Evolutionary conservation across 495 filamentous ascomycete genomes (phyloP), one percentile per base, ranked within the genome.

Genomic region (Penicillium argentinense): DNA sequence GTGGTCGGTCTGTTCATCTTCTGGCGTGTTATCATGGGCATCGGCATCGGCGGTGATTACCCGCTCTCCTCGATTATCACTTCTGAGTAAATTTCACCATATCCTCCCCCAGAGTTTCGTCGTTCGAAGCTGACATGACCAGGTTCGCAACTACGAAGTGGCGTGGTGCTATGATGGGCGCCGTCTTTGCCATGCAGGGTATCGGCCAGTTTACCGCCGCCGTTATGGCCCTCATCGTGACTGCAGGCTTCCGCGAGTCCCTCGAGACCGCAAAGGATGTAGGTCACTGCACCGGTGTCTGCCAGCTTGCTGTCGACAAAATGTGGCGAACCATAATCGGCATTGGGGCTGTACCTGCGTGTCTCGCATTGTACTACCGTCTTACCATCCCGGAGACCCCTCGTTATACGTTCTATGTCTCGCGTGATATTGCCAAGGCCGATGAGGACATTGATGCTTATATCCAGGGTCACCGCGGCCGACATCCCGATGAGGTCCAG

Each of bases 111-210:
- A n/a, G n/a, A n/a, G n/a, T n/a, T 38, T 44, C 36, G 37, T 48
- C 8, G 11, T 1, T 13, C 1, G 22, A 9, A 11, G 27, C 17
- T 30, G 18, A 23, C 3, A 2, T 2, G n/a, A 4, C 2, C 56
- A 84, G 80, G 63, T 91, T 89, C 61, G 88, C 87, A 16, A 89
- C 85, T 4, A 91, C 87, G 37, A 85, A 88, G 61, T 89, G 86
- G 84, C 77, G 89, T 43, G 89, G 89, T 39, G 86, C 84, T 36
- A 92, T 95, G 89, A 90, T 93, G 85, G 83, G 77, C n/a, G 77
- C 85, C 11, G 87, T 93, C 33, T 91, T 93, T 58, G 81, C 87
- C 50, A 91, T 89, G 81, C 88, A 91, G 60, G 87, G 87, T 49
- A 73, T 91, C 46, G 88, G 88, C 46, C 85, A 90, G 65, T 77